phyloP scores from a whole-genome alignment of 139 green algal genomes.

The Micractinium sp. region DNA sequence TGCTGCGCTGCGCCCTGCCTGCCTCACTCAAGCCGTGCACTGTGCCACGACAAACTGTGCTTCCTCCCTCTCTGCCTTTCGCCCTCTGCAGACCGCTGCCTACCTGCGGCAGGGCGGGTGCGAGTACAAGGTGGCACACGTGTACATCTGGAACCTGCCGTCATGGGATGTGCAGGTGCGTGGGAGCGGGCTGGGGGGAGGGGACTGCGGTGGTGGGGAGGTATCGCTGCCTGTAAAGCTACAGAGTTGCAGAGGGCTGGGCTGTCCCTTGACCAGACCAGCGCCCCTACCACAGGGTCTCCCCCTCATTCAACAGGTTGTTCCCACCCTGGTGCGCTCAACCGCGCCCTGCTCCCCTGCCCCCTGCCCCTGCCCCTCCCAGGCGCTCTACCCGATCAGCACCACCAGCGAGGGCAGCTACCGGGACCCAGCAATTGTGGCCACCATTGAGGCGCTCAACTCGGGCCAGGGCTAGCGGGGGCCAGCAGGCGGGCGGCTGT shows the following conservation, averaged over 20 bases:
- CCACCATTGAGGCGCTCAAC: conserved; percentile 46
- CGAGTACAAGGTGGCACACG: conserved; percentile 40
- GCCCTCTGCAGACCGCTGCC: neutral
- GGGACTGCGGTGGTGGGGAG: neutral
- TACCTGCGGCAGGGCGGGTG: conserved; percentile 39
- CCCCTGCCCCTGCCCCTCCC: neutral
- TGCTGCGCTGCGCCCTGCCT: neutral
- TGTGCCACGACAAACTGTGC: neutral
- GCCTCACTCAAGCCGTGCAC: neutral
- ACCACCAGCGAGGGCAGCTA: conserved; percentile 54
- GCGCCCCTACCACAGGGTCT: too few relatives aligned
- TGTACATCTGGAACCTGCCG: conserved; percentile 58
- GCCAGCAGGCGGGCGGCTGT: neutral
- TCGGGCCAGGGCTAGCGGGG: too few relatives aligned
- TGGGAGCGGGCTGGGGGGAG: neutral
- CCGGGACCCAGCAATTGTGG: conserved; percentile 36
- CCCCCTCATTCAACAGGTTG: too few relatives aligned
- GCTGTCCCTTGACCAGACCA: too few relatives aligned
- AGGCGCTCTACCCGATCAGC: conserved; percentile 53
- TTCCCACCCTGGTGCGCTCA: neutral
- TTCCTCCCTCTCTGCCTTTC: neutral
- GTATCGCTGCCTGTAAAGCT: too few relatives aligned
- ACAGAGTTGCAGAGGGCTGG: too few relatives aligned
- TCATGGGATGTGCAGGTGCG: conserved; percentile 48
- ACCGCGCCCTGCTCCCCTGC: neutral